Percentiles rank a stretch among this genome's conserved stretches.
Conservation (phyloP, 2,329 filamentous ascomycete species). For the Neophaeococcomyces mojaviensis region DNA sequence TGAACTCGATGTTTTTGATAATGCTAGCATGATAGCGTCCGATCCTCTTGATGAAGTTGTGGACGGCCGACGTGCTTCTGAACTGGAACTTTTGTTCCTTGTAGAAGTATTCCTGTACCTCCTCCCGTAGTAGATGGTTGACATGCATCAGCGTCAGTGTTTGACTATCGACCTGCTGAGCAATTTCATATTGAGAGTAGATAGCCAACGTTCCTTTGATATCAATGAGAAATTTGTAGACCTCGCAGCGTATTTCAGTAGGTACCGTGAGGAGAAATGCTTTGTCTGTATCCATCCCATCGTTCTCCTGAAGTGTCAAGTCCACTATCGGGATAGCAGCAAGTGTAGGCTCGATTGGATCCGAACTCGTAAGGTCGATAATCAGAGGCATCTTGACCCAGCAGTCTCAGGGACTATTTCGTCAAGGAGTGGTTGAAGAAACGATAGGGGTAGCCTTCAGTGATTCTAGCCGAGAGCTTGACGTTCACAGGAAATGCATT, state of each 20-base stretch:
- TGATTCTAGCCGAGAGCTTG: too few species aligned
- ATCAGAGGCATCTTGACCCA: too few species aligned
- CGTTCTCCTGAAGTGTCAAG: background rate
- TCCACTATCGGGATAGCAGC: too few species aligned
- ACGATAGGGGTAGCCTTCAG: too few species aligned
- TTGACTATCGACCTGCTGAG: background rate
- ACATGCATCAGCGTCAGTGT: background rate
- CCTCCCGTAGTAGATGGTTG: background rate
- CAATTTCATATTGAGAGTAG: background rate
- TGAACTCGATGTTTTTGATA: background rate
- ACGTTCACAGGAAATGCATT: too few species aligned
- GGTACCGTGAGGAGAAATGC: background rate
- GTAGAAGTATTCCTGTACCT: conserved; percentile 6
- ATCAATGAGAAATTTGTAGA: background rate
- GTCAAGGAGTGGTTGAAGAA: too few species aligned
- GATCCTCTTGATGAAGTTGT: conserved; percentile 1
- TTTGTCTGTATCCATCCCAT: background rate
- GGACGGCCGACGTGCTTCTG: background rate
- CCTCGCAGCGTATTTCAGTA: background rate
- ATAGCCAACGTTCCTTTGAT: background rate
- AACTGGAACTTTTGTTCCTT: conserved; percentile 2
- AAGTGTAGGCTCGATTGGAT: too few species aligned
- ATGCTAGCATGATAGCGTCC: conserved; percentile 5
- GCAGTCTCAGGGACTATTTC: too few species aligned
- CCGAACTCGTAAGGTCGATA: too few species aligned